These are phyloP conservation scores for Marasmius oreades DNA, from an alignment of 1,284 basidiomycete genomes.

Conservation along the genomic window DNA sequence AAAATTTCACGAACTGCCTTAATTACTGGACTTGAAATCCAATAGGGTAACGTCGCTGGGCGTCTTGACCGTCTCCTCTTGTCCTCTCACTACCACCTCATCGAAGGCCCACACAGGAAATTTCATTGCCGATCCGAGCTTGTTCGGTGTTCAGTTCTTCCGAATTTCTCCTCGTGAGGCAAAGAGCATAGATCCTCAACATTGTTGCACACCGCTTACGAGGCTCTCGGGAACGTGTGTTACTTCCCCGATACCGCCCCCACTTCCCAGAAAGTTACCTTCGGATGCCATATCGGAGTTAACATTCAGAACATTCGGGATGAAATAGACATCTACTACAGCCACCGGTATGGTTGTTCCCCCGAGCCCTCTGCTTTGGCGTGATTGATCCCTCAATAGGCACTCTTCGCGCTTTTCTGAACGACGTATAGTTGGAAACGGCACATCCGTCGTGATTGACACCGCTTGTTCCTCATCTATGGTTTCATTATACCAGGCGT, in stretches of 20 bases:
- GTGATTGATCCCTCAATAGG: constrained; percentile 35
- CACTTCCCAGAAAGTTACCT: constrained; percentile 45
- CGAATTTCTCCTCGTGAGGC: constrained; percentile 70
- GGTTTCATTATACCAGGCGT: constrained; percentile 65
- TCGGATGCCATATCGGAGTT: constrained; percentile 65
- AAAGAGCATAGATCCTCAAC: constrained; percentile 71
- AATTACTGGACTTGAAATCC: too few relatives aligned
- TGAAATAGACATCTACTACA: constrained; percentile 67
- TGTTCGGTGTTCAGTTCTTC: constrained; percentile 71
- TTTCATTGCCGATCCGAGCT: constrained; percentile 53
- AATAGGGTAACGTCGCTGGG: too few relatives aligned
- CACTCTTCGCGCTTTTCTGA: constrained; percentile 63
- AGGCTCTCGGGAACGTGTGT: constrained; percentile 67
- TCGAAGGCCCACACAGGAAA: constrained; percentile 57
- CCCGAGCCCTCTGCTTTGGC: constrained; percentile 1
- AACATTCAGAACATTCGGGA: constrained; percentile 60
- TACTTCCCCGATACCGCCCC: constrained; percentile 58
- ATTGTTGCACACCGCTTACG: constrained; percentile 63
- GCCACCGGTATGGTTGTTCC: constrained; percentile 55
- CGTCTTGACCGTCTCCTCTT: too few relatives aligned
- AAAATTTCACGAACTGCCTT: too few relatives aligned
- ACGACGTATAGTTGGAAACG: constrained; percentile 61
- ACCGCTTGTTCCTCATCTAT: constrained; percentile 72
- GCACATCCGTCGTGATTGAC: constrained; percentile 67
- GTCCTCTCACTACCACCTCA: too few relatives aligned